Evolutionary conservation across 2,329 filamentous ascomycete genomes (phyloP).

Genomic region (Sporothrix mexicana): DNA sequence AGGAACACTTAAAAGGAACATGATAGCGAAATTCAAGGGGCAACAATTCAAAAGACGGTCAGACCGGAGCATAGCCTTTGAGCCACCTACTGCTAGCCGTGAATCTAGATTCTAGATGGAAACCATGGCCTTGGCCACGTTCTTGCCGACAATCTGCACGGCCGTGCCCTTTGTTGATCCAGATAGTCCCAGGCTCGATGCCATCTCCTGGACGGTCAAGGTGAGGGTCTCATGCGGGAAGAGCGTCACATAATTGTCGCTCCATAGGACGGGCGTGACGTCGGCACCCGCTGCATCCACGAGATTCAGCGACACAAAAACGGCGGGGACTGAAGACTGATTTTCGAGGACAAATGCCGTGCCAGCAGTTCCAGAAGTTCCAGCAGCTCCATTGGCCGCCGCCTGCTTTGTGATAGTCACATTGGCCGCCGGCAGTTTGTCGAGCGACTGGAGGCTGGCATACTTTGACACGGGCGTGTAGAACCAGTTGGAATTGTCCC

Average conservation of each 20-base stretch:
- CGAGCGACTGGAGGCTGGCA: slow-evolving; percentile 55
- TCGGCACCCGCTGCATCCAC: slow-evolving; percentile 53
- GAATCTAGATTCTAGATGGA: background rate
- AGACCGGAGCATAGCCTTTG: background rate
- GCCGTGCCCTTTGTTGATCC: slow-evolving; percentile 18
- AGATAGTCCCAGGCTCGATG: background rate
- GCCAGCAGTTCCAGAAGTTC: background rate
- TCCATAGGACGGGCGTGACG: slow-evolving; percentile 61
- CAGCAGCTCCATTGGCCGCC: background rate
- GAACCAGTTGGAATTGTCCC: slow-evolving; percentile 64
- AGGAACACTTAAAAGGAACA: too few species aligned
- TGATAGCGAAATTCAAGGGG: too few species aligned
- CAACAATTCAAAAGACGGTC: too few species aligned
- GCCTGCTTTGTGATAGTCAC: slow-evolving; percentile 42
- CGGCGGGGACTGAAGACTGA: slow-evolving; percentile 56
- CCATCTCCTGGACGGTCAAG: slow-evolving; percentile 43
- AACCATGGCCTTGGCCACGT: slow-evolving; percentile 35
- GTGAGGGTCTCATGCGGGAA: slow-evolving; percentile 60
- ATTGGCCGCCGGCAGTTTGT: slow-evolving; percentile 47
- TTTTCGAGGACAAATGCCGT: slow-evolving; percentile 54
- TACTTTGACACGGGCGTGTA: slow-evolving; percentile 61
- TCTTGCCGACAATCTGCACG: slow-evolving; percentile 43
- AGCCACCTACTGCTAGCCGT: background rate
- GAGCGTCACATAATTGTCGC: slow-evolving; percentile 67
- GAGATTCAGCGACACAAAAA: slow-evolving; percentile 61